phyloP scores from a whole-genome alignment of 2,329 filamentous ascomycete species.

The Emergomyces orientalis region DNA sequence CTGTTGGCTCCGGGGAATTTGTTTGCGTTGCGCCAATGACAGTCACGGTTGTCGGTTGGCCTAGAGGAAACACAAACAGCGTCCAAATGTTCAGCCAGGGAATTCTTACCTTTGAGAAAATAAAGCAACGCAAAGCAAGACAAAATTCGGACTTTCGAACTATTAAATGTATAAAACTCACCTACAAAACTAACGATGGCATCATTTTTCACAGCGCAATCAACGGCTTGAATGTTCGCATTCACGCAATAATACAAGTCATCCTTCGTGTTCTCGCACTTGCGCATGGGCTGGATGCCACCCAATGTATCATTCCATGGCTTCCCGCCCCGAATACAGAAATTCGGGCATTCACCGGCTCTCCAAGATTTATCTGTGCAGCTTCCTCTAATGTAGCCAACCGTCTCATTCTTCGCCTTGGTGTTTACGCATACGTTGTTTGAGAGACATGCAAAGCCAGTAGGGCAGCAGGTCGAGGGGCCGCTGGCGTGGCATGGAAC shows the following conservation, averaged over 20 bases:
- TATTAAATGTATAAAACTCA: background rate
- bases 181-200: background rate
- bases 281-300: background rate
- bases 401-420: background rate
- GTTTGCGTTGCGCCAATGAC: background rate
- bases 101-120: background rate
- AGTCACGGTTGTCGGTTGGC: background rate
- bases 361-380: background rate
- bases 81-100: background rate
- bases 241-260: background rate
- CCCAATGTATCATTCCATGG: background rate
- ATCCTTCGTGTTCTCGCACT: background rate
- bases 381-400: background rate
- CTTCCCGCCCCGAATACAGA: background rate
- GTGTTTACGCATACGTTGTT: background rate
- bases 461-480: background rate
- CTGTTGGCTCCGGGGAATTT: background rate
- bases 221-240: background rate
- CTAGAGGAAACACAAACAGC: background rate
- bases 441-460: background rate
- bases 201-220: background rate
- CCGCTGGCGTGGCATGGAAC: background rate
- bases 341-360: background rate
- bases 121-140: background rate
- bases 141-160: no score